These are phyloP conservation scores for Aphanomyces astaci DNA, from an alignment of 352 stramenopile genomes.

Conservation along the genomic window DNA sequence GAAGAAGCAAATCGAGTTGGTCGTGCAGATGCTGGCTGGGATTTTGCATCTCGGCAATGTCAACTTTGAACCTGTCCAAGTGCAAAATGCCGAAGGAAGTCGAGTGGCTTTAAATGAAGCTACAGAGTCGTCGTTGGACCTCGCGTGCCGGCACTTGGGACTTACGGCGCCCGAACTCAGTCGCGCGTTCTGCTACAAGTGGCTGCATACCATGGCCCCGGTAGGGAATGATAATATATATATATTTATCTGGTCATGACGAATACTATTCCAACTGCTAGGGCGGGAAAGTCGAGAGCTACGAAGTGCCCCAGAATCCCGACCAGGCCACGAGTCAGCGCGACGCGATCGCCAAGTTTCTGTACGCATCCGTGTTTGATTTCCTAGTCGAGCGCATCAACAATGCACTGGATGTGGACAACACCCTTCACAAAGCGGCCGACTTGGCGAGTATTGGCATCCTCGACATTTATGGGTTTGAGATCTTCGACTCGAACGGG, in stretches of 20 bases:
- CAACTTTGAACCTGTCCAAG: conserved; percentile 46
- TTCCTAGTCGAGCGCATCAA: conserved; percentile 93
- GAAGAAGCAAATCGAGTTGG: conserved; percentile 82
- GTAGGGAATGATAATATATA: conserved; percentile 26
- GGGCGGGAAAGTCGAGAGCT: conserved; percentile 77
- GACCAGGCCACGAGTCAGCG: conserved; percentile 86
- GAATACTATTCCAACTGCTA: conserved; percentile 35
- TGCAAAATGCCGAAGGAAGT: conserved; percentile 69
- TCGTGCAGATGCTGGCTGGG: conserved; percentile 71
- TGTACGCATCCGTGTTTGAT: conserved; percentile 95
- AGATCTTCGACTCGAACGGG: conserved; percentile 85
- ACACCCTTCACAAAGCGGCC: conserved; percentile 46
- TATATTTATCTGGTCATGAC: not conserved
- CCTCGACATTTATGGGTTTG: conserved; percentile 87
- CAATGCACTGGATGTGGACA: conserved; percentile 69
- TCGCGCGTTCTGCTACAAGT: conserved; percentile 73
- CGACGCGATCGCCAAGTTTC: conserved; percentile 94
- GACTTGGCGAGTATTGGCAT: conserved; percentile 81
- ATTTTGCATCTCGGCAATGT: conserved; percentile 78
- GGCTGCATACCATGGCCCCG: conserved; percentile 81
- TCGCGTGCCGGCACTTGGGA: conserved; percentile 58
- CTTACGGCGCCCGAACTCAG: conserved; percentile 52
- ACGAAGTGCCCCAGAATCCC: conserved; percentile 78
- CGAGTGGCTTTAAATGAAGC: conserved; percentile 32
- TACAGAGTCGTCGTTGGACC: conserved; percentile 50